These are phyloP conservation scores for Sporobolus alterniflorus DNA, from an alignment of 202 grass and related monocot species.

Conservation along the genomic window DNA sequence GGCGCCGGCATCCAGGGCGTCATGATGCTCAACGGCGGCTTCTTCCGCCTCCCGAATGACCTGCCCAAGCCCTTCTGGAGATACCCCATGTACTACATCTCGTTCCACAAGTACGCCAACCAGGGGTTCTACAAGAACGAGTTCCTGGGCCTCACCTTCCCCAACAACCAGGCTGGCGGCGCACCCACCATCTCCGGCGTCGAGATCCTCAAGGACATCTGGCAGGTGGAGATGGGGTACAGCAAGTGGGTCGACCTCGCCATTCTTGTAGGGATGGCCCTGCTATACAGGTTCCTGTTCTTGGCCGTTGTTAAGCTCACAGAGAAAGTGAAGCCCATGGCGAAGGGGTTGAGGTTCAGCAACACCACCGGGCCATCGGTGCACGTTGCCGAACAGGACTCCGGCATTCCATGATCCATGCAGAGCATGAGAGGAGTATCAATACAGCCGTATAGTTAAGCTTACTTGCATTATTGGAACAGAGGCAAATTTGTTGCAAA, in stretches of 20 bases:
- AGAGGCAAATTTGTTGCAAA: too few species aligned
- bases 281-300: constrained; percentile 75
- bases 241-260: constrained; percentile 83
- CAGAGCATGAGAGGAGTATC: too few species aligned
- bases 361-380: too few species aligned
- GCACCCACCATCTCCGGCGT: constrained; percentile 48
- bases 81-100: constrained; percentile 84
- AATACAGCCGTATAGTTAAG: too few species aligned
- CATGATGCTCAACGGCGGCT: constrained; percentile 93
- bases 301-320: constrained; percentile 24
- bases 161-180: constrained; percentile 49
- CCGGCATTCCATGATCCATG: too few species aligned
- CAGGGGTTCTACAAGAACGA: constrained; percentile 96
- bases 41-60: constrained; percentile 78
- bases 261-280: constrained; percentile 61
- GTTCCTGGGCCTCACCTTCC: constrained; percentile 76
- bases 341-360: constrained; percentile 48
- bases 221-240: constrained; percentile 81
- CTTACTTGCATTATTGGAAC: too few species aligned
- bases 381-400: too few species aligned
- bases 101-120: constrained; percentile 90
- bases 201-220: constrained; percentile 61
- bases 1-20: constrained; percentile 90
- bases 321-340: constrained; percentile 73
- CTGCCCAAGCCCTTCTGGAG: constrained; percentile 74